Conservation (phyloP, 257 asterid genomes). For the Lantana camara region DNA sequence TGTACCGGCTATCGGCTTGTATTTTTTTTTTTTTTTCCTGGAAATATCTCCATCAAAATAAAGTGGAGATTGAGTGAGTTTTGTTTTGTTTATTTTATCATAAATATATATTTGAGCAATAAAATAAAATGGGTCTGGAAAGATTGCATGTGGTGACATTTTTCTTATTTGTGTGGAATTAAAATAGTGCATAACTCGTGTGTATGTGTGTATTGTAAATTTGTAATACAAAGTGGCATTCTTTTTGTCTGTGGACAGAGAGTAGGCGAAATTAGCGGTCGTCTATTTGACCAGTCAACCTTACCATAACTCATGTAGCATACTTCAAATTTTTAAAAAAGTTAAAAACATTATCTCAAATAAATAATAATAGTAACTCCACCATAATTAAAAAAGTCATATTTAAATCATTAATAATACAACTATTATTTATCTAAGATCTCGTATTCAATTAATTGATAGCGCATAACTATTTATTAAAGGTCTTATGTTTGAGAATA, state of each 20-base stretch:
- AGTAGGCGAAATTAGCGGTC: conserved; percentile 49
- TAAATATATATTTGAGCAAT: conserved; percentile 22
- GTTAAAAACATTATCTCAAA: too few species aligned
- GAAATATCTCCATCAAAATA: conserved; percentile 34
- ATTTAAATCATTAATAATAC: too few species aligned
- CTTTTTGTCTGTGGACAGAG: conserved; percentile 33
- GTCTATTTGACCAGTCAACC: conserved; percentile 38
- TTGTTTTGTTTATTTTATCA: conserved; percentile 10
- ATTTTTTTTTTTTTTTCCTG: conserved; percentile 28
- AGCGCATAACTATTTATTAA: too few species aligned
- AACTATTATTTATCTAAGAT: too few species aligned
- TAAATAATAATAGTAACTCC: too few species aligned
- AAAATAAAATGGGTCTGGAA: conserved; percentile 23
- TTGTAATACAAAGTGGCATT: conserved; percentile 39
- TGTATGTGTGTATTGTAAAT: conserved; percentile 11
- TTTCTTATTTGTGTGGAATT: background rate
- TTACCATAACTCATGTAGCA: too few species aligned
- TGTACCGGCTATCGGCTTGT: conserved; percentile 41
- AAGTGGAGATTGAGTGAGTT: conserved; percentile 41
- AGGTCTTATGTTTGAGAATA: too few species aligned
- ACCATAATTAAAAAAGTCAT: too few species aligned
- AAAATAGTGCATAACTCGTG: background rate
- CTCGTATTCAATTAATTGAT: too few species aligned
- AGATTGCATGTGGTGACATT: background rate
- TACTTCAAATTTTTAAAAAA: too few species aligned